A percentile compares a stretch with the other conserved stretches of the same genome.
These are phyloP conservation scores for Bryoglossum gracile DNA, from an alignment of 495 filamentous ascomycete species.

Conservation along the genomic window DNA sequence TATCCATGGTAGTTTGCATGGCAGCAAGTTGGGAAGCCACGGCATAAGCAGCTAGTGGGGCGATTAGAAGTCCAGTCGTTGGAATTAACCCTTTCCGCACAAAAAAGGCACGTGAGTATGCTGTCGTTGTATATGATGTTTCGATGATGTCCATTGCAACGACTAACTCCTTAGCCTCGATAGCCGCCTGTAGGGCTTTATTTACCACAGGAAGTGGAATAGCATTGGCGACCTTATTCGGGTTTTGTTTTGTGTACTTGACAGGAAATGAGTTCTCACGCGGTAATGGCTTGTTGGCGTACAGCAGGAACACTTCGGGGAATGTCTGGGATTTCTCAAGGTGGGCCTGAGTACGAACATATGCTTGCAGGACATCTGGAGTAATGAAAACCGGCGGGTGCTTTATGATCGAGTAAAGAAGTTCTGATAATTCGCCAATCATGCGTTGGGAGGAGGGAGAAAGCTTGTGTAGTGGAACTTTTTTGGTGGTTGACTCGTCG, in stretches of 20 bases:
- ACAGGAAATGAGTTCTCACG: constrained; percentile 49
- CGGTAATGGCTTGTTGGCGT: constrained; percentile 74
- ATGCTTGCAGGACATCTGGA: constrained; percentile 55
- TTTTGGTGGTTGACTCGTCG: constrained; percentile 16
- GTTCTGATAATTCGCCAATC: constrained; percentile 38
- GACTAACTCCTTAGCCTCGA: constrained; percentile 65
- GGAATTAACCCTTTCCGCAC: constrained; percentile 32
- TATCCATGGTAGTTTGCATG: constrained; percentile 65
- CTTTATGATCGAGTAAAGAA: constrained; percentile 57
- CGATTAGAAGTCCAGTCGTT: constrained; percentile 32
- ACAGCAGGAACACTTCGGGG: constrained; percentile 73
- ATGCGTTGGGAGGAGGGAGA: constrained; percentile 7
- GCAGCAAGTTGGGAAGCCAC: constrained; percentile 52
- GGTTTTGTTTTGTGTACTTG: constrained; percentile 54
- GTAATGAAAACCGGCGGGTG: constrained; percentile 80
- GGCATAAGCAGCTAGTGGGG: constrained; percentile 64
- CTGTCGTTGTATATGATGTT: constrained; percentile 62
- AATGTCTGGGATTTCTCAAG: constrained; percentile 65
- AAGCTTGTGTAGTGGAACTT: constrained; percentile 5
- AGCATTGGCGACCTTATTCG: constrained; percentile 60
- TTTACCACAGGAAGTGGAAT: constrained; percentile 60
- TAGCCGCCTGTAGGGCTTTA: constrained; percentile 66
- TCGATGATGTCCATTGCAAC: constrained; percentile 76
- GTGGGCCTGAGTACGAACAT: constrained; percentile 63
- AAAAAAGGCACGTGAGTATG: constrained; percentile 62